Evolutionary conservation across 225 moss, liverwort and hornwort species (phyloP), one percentile per base, ranked within the genome.

Genomic region (Physcomitrium patens): DNA sequence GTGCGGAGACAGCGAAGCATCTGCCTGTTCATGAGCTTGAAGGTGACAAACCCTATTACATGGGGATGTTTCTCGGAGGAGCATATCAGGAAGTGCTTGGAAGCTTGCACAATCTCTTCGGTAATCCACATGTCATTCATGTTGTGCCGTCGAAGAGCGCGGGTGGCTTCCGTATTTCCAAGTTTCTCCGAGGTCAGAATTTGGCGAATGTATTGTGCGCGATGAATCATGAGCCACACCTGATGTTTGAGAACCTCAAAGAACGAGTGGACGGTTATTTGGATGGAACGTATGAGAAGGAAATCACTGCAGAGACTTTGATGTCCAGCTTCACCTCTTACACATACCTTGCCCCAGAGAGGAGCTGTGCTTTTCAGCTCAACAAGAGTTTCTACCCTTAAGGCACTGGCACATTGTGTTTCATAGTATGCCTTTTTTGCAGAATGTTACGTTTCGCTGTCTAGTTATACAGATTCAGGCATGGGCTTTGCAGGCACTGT

Each of bases 81-180:
- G 97, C 94, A 1, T 97, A 97, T 44, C 97, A 97, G 77, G 94
- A 97, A 75, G 82, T 94, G 5, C 77, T 97, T 28, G 97, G 97
- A 8, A 93, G 90, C 61, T 84, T 89, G 86, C 97, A 97, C 14
- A 97, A 97, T 70, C 61, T 97, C 3, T 97, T 94, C 26, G 97
- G 97, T 20, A 87, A 80, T 63, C 89, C 87, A 1, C 86, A 94
- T 76, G 91, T 97, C 8, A 87, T 94, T n/a, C 94, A 97, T 63
- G 90, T 97, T 51, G 77, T 79, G 26, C 76, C 81, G 7, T 75
- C 72, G 0, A 86, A 77, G 68, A 81, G 75, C 27, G 63, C 76
- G 8, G 82, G 90, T 16, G 83, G 90, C 3, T 96, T 96, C 28
- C 72, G 75, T 18, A 86, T 96, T 8, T 85, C 86, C 0, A 81